Evolutionary conservation across 2,329 filamentous ascomycete genomes (phyloP), one percentile per base, ranked within the genome.

Genomic region (Emmonsiellopsis sp.): DNA sequence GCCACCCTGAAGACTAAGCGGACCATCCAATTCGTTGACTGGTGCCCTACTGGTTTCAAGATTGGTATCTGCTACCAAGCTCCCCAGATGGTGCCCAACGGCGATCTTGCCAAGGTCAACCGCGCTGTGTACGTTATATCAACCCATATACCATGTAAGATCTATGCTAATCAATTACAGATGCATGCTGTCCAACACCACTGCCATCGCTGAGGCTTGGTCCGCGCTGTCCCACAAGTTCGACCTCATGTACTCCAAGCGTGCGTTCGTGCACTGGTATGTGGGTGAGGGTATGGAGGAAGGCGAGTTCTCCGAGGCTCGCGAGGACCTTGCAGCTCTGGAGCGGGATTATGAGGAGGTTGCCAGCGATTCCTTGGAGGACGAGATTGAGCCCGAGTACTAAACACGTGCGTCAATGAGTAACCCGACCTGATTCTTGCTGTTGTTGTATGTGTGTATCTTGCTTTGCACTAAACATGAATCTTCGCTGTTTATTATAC

Each of bases 221-320:
- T 91, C 88, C 60, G 90, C 90, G 62, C 84, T 98, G 61, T 94
- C 90, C 58, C 83, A 86, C 83, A 98, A 98, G 80, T 98, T 98
- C 80, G 93, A 98, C 71, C 89, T 98, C 73, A 98, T 98, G 93
- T 96, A 97, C 85, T 94, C 89, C 74, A 98, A 98, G 87, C 93
- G 93, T 80, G 93, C 93, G 59, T 98, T 98, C 78, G 93, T 98
- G 61, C 93, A 98, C 79, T 98, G 93, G 93, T 98, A 97, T 69
- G 93, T 98, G 70, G 93, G 93, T 79, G 93, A 97, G 82, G 93
- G 93, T 84, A 98, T 98, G 93, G 93, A 98, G 82, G 93, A 98
- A 76, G 93, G 93, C 76, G 93, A 98, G 78, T 98, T 98, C 84
- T 95, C 89, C 54, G 93, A 98, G 81, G 93, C 93, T 61, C 91